Evolutionary conservation across 108 stramenopile genomes (phyloP).

Genomic region (Stephanodiscus minutulus): DNA sequence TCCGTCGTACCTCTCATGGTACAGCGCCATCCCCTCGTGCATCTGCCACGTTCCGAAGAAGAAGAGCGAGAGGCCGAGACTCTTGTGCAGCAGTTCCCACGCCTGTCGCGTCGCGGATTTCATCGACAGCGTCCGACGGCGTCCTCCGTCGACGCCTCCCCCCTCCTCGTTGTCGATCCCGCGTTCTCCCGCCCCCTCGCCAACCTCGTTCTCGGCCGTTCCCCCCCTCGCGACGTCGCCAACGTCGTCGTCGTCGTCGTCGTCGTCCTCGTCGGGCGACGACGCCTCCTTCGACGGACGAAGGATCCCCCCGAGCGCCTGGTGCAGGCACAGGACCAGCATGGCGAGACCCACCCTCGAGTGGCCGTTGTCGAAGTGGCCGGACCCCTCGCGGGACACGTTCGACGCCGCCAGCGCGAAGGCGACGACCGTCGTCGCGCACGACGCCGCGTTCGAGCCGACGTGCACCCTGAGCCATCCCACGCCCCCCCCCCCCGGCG

Average conservation of each 20-base stretch:
- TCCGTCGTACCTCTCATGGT: slow-evolving; percentile 22
- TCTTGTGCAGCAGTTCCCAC: slow-evolving; percentile 38
- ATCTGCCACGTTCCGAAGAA: slow-evolving; percentile 43
- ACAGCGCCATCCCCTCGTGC: slow-evolving; percentile 29
- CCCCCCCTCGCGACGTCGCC: not conserved
- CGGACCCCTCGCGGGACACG: slow-evolving; percentile 12
- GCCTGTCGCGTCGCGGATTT: slow-evolving; percentile 20
- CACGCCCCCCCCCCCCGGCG: no score
- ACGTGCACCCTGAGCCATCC: slow-evolving; percentile 43
- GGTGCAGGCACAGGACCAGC: slow-evolving; percentile 34
- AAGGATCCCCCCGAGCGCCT: slow-evolving; percentile 36
- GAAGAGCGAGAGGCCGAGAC: slow-evolving; percentile 32
- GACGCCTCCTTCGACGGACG: slow-evolving; percentile 18
- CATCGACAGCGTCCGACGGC: not conserved
- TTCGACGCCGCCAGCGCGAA: slow-evolving; percentile 44
- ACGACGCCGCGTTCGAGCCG: slow-evolving; percentile 31
- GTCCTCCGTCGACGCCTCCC: not conserved
- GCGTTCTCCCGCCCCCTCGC: not conserved
- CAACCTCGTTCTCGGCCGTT: no score
- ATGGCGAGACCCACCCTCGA: slow-evolving; percentile 43
- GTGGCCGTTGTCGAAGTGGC: slow-evolving; percentile 31
- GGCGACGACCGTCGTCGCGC: slow-evolving; percentile 36
- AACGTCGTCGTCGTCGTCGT: no score
- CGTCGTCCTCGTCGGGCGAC: not conserved
- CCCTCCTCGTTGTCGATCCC: slow-evolving; percentile 2